phyloP scores from a whole-genome alignment of 805 yeast genomes.

The Komagataella pseudopastoris region DNA sequence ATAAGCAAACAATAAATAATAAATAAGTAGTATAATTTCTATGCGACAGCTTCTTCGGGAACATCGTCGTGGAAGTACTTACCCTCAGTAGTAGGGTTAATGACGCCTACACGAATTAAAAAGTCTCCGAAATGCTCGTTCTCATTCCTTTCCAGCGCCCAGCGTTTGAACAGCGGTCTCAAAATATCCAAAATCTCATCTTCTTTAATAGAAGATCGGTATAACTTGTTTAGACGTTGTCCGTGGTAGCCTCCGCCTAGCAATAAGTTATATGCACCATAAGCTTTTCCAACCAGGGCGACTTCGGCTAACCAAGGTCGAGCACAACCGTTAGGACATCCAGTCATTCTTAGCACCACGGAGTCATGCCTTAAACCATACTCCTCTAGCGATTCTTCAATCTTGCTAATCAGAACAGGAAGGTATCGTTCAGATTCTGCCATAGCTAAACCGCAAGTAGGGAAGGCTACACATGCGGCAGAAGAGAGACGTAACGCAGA shows the following conservation, averaged over 20 bases:
- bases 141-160: slow-evolving; percentile 84
- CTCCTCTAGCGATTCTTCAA: slow-evolving; percentile 82
- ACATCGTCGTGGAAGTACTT: slow-evolving; percentile 90
- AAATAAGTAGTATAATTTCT: slow-evolving; percentile 1
- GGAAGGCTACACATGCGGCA: slow-evolving; percentile 96
- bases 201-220: slow-evolving; percentile 78
- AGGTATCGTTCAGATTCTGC: slow-evolving; percentile 93
- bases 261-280: slow-evolving; percentile 85
- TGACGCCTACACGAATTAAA: slow-evolving; percentile 74
- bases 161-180: slow-evolving; percentile 81
- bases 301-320: slow-evolving; percentile 97
- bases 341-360: slow-evolving; percentile 95
- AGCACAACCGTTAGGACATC: slow-evolving; percentile 98
- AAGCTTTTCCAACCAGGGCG: slow-evolving; percentile 91
- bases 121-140: slow-evolving; percentile 96
- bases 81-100: slow-evolving; percentile 82
- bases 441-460: slow-evolving; percentile 98
- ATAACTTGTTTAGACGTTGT: slow-evolving; percentile 81
- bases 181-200: slow-evolving; percentile 69
- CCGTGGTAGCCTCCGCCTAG: slow-evolving; percentile 95
- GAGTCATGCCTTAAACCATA: slow-evolving; percentile 90
- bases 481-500: slow-evolving; percentile 81
- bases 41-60: slow-evolving; percentile 47
- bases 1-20: not conserved
- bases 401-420: slow-evolving; percentile 68